These are phyloP conservation scores for Exophiala mesophila DNA, from an alignment of 2,329 filamentous ascomycete genomes.

Conservation along the genomic window DNA sequence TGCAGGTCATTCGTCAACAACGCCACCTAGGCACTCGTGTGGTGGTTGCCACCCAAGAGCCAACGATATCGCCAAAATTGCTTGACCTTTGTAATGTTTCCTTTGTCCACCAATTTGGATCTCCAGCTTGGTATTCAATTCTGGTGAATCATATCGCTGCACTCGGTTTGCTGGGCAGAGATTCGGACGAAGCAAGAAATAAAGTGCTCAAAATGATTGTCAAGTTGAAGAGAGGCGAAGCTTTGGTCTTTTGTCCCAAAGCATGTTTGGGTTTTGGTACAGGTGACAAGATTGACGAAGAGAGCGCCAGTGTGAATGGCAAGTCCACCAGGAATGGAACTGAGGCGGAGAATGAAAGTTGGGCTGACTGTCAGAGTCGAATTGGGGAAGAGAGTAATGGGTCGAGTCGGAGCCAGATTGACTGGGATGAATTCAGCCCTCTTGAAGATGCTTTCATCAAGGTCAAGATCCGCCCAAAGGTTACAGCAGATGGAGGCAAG, in stretches of 20 bases:
- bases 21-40: slow-evolving; percentile 63
- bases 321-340: background rate
- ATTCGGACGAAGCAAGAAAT: background rate
- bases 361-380: background rate
- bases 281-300: background rate
- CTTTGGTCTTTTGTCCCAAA: slow-evolving; percentile 46
- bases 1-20: slow-evolving; percentile 63
- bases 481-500: slow-evolving; percentile 43
- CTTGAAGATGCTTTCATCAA: slow-evolving; percentile 33
- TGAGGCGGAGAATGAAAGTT: slow-evolving; percentile 5
- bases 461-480: slow-evolving; percentile 36
- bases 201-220: slow-evolving; percentile 44
- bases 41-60: slow-evolving; percentile 72
- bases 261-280: slow-evolving; percentile 33
- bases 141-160: slow-evolving; percentile 46
- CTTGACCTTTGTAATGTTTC: slow-evolving; percentile 66
- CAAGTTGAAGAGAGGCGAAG: slow-evolving; percentile 43
- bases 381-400: background rate
- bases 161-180: slow-evolving; percentile 23
- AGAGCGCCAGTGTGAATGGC: background rate
- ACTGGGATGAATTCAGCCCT: slow-evolving; percentile 6
- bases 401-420: background rate
- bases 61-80: slow-evolving; percentile 62
- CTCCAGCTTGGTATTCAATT: slow-evolving; percentile 56
- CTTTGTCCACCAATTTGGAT: slow-evolving; percentile 66